Conservation (phyloP, 768 basidiomycete species). For the Daedaleopsis nitida region DNA sequence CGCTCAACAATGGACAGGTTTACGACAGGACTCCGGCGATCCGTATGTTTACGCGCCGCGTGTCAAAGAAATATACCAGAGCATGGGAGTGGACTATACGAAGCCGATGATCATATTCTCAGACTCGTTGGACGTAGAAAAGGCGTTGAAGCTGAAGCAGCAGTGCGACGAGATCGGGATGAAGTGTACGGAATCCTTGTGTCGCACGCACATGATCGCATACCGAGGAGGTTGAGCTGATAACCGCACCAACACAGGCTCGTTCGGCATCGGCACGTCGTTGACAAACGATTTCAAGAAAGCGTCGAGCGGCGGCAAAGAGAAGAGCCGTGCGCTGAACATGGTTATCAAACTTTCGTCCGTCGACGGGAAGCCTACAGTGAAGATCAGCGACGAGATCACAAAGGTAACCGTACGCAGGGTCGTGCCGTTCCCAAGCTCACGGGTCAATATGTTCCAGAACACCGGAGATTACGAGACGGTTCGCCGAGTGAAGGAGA, state of each 20-base stretch:
- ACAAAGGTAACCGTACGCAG: conserved; percentile 57
- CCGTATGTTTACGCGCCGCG: conserved; percentile 78
- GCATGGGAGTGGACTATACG: conserved; percentile 64
- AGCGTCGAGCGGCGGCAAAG: conserved; percentile 43
- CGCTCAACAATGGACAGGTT: conserved; percentile 72
- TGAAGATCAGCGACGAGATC: conserved; percentile 93
- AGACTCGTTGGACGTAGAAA: conserved; percentile 74
- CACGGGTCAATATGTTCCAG: conserved; percentile 24
- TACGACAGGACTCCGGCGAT: conserved; percentile 95
- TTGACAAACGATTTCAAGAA: conserved; percentile 85
- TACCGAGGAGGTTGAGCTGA: not conserved
- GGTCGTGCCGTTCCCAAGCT: not conserved
- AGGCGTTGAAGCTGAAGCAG: conserved; percentile 66
- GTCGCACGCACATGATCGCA: too few relatives aligned
- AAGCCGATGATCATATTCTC: conserved; percentile 82
- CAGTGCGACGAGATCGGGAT: conserved; percentile 79
- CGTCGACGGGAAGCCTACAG: conserved; percentile 72
- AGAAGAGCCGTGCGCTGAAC: conserved; percentile 81
- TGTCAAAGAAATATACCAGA: conserved; percentile 71
- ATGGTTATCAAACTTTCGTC: conserved; percentile 92
- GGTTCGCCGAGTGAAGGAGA: conserved; percentile 53
- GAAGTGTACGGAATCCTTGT: conserved; percentile 46
- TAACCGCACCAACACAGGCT: conserved; percentile 52
- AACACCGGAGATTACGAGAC: conserved; percentile 54
- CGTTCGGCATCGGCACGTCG: conserved; percentile 93